Conservation (phyloP, 768 basidiomycete genomes). For the Termitomyces sp. region DNA sequence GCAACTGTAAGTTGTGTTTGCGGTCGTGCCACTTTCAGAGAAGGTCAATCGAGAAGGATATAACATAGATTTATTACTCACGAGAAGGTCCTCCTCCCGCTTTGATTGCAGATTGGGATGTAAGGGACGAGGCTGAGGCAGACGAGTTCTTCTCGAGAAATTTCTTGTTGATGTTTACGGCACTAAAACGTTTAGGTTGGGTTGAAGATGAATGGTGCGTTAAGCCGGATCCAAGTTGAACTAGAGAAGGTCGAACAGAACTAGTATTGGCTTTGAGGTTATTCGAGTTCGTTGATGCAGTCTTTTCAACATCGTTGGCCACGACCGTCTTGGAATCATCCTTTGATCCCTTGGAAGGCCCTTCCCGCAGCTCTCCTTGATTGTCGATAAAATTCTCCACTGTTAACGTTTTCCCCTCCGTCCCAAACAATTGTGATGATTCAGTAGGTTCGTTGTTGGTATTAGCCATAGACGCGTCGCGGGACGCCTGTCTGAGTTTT, state of each 20-base stretch:
- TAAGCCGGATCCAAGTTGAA: conserved; percentile 36
- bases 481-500: conserved; percentile 48
- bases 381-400: conserved; percentile 20
- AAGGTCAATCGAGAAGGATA: conserved; percentile 4
- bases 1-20: conserved; percentile 44
- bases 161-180: conserved; percentile 93
- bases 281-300: conserved; percentile 5
- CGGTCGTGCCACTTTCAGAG: conserved; percentile 46
- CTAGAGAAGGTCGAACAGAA: conserved; percentile 36
- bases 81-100: conserved; percentile 46
- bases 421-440: conserved; percentile 36
- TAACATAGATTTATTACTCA: conserved; percentile 26
- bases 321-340: conserved; percentile 2
- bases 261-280: conserved; percentile 21
- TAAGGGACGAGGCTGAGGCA: conserved; percentile 41
- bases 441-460: conserved; percentile 42
- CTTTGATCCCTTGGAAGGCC: conserved; percentile 8
- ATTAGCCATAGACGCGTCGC: conserved; percentile 80
- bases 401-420: conserved; percentile 29
- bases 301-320: conserved; percentile 16
- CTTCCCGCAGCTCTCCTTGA: conserved; percentile 16
- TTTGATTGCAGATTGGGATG: conserved; percentile 41
- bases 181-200: conserved; percentile 79
- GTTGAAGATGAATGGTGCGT: conserved; percentile 28
- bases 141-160: conserved; percentile 87